Base-by-base conservation (phyloP, 2,329 filamentous ascomycete species). In the Epichloe aotearoae region DNA sequence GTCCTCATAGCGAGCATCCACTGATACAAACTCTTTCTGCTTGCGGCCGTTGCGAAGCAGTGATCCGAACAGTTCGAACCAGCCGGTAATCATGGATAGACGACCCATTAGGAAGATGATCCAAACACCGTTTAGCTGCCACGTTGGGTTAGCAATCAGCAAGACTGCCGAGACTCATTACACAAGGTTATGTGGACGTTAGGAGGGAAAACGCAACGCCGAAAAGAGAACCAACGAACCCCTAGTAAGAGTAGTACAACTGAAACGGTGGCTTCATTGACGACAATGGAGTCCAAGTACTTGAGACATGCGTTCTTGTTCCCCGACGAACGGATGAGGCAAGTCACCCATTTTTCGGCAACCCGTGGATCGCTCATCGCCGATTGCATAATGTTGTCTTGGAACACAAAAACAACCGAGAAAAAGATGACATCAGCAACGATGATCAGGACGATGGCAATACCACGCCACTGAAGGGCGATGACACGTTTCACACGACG, bases 361-460 rank as follows among this genome's bases (percentile, higher is more conserved):
- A 79, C 75, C 1, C 33, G 55, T 1, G 71, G 70, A 49, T 83
- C 61, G 37, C 80, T 74, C 39, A 77, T 74, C 19, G 77, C 67
- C 3, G 77, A 76, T 49, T 79, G 69, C 12, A 86, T 76, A 20
- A 85, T 77, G 58, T 84, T 84, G 66, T 95, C 86, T 62, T 95
- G 79, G 63, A 88, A 87, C 46, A 97, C 84, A 63, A 97, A 97
- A 50, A 95, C 78, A 44, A 95, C 74, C 2, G 90, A 84, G 68
- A 97, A 96, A 74, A 95, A 95, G 60, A 96, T 82, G 55, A 97
- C 88, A 64, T 97, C 90, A 53, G 81, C 79, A 52, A 96, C 79
- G 58, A 97, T 95, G 63, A 96, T 84, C 49, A 94, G 73, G 14
- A 96, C 89, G 54, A 97, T 87, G 42, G 82, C 80, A 53, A 96